These are phyloP conservation scores for Macaranga tanarius DNA, from an alignment of 441 rosid species.

Conservation along the genomic window DNA sequence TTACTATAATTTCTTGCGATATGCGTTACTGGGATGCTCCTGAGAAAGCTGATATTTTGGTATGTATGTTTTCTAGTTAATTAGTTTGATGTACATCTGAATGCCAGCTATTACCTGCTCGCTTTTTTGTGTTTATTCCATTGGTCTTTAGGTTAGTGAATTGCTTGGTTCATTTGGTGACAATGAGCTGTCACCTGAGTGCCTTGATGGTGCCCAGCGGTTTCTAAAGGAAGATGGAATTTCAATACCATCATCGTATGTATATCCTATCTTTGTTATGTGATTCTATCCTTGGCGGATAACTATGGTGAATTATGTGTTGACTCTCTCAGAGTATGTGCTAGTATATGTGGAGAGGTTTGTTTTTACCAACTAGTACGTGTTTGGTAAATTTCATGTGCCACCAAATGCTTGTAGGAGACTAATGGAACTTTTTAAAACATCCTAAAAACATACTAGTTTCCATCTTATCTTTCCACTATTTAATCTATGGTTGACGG, in stretches of 20 bases:
- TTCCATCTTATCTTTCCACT: not conserved
- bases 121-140: constrained; percentile 22
- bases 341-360: not conserved
- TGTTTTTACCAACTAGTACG: not conserved
- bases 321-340: not conserved
- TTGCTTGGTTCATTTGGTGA: constrained; percentile 98
- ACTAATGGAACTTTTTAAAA: not conserved
- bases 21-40: constrained; percentile 92
- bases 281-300: not conserved
- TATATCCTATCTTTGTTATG: constrained; percentile 25
- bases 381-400: not conserved
- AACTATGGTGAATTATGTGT: constrained; percentile 1
- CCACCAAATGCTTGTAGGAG: not conserved
- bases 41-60: constrained; percentile 96
- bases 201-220: constrained; percentile 98
- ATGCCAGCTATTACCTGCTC: constrained; percentile 9
- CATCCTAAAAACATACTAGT: not conserved
- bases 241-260: constrained; percentile 97
- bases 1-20: constrained; percentile 89
- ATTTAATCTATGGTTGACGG: not conserved
- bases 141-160: constrained; percentile 79
- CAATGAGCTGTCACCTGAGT: constrained; percentile 98
- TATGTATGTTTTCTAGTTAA: constrained; percentile 25
- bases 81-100: constrained; percentile 10
- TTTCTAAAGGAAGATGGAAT: constrained; percentile 91